Percentiles rank a stretch among this genome's conserved stretches.
Conservation (phyloP, 352 stramenopile genomes). For the Blastocystis sp. region DNA sequence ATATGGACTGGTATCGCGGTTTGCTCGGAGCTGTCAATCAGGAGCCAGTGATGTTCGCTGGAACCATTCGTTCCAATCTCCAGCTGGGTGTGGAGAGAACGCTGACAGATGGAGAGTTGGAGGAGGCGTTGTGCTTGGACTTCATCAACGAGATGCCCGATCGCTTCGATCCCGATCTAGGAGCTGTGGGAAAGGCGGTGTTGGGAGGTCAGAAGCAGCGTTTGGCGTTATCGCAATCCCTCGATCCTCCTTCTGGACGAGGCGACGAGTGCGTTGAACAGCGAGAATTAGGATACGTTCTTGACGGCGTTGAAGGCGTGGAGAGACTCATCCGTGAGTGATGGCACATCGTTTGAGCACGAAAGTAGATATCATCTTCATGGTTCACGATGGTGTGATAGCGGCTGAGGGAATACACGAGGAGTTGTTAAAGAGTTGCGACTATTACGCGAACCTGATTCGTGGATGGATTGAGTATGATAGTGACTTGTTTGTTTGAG, state of each 20-base stretch:
- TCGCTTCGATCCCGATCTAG: slow-evolving; percentile 66
- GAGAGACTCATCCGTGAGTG: slow-evolving; percentile 28
- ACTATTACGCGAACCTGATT: neutral
- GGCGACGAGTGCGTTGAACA: slow-evolving; percentile 72
- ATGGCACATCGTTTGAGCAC: slow-evolving; percentile 69
- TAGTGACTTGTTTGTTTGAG: no score
- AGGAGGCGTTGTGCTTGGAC: slow-evolving; percentile 62
- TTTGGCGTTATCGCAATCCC: slow-evolving; percentile 73
- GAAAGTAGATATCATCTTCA: slow-evolving; percentile 75
- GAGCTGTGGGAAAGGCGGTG: slow-evolving; percentile 70
- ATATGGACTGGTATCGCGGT: slow-evolving; percentile 61
- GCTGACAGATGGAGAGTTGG: slow-evolving; percentile 69
- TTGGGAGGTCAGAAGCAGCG: slow-evolving; percentile 77
- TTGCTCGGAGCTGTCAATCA: slow-evolving; percentile 76
- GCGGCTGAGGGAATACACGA: slow-evolving; percentile 77
- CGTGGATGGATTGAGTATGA: no score
- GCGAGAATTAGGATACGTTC: slow-evolving; percentile 72
- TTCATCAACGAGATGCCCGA: slow-evolving; percentile 62
- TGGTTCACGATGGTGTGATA: slow-evolving; percentile 70
- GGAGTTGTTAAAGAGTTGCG: slow-evolving; percentile 63
- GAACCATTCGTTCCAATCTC: slow-evolving; percentile 70
- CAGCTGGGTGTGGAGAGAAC: slow-evolving; percentile 66
- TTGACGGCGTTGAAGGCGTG: slow-evolving; percentile 66
- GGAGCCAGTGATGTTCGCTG: slow-evolving; percentile 77
- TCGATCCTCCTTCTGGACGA: slow-evolving; percentile 73